These are phyloP conservation scores for Aphanomyces stellatus DNA, from an alignment of 352 stramenopile species.

Conservation along the genomic window DNA sequence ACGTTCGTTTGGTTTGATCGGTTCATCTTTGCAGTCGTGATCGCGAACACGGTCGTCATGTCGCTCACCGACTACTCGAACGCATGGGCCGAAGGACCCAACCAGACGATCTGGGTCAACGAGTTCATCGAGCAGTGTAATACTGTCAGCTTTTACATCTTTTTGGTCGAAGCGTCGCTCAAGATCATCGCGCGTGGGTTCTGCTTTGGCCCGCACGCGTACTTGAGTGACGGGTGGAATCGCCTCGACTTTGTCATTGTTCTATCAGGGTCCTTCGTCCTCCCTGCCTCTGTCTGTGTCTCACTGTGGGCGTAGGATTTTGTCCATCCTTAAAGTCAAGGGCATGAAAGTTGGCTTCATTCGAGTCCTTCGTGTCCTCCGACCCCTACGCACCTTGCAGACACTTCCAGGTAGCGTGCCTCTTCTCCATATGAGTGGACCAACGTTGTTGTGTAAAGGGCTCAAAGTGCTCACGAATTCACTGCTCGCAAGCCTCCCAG, in stretches of 20 bases:
- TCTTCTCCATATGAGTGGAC: no score
- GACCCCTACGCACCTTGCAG: constrained; percentile 75
- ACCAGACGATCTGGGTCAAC: constrained; percentile 5
- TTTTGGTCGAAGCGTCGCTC: constrained; percentile 78
- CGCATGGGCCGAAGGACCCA: constrained; percentile 22
- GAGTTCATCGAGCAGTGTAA: constrained; percentile 45
- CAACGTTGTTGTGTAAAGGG: no score
- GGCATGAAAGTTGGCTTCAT: constrained; percentile 31
- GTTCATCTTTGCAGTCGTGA: constrained; percentile 79
- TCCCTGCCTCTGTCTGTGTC: constrained; percentile 28
- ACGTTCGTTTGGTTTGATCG: constrained; percentile 65
- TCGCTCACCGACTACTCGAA: constrained; percentile 75
- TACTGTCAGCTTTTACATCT: constrained; percentile 49
- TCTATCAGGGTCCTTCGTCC: constrained; percentile 53
- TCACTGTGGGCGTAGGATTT: constrained; percentile 31
- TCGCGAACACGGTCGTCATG: constrained; percentile 80
- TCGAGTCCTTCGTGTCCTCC: constrained; percentile 81
- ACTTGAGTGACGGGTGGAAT: constrained; percentile 86
- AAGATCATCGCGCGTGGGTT: constrained; percentile 88
- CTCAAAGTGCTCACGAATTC: constrained; percentile 53
- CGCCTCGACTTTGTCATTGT: constrained; percentile 90
- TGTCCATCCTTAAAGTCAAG: constrained; percentile 8
- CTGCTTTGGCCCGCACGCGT: constrained; percentile 42
- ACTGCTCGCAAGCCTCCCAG: constrained; percentile 71
- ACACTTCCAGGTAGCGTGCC: constrained; percentile 2